A percentile compares a stretch with the other conserved stretches of the same genome.
These are phyloP conservation scores for Corylus heterophylla DNA, from an alignment of 306 rosid genomes.

Conservation along the genomic window DNA sequence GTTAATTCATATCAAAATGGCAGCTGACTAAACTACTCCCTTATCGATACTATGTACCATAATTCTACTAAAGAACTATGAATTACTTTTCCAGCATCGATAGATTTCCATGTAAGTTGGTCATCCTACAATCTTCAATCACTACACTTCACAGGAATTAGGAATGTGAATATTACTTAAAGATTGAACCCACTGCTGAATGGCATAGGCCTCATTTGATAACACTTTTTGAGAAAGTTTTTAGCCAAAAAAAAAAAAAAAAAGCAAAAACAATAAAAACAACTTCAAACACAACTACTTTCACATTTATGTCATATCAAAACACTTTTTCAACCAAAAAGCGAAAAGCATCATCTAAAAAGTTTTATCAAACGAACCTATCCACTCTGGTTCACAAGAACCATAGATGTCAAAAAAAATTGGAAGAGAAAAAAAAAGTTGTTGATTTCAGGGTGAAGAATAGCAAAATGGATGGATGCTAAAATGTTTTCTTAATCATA, in stretches of 20 bases:
- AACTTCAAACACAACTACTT: too few relatives aligned
- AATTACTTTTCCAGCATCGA: not conserved
- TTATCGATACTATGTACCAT: not conserved
- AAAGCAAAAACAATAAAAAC: too few relatives aligned
- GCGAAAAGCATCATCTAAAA: too few relatives aligned
- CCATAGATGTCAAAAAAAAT: not conserved
- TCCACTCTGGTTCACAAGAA: not conserved
- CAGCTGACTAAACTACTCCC: too few relatives aligned
- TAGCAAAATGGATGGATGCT: not conserved
- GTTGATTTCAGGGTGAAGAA: not conserved
- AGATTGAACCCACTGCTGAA: too few relatives aligned
- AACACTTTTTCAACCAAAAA: too few relatives aligned
- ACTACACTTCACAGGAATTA: not conserved
- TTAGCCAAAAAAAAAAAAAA: too few relatives aligned
- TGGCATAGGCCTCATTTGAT: too few relatives aligned
- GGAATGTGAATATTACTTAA: too few relatives aligned
- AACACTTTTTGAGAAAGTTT: too few relatives aligned
- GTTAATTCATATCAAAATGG: too few relatives aligned
- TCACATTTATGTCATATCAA: too few relatives aligned
- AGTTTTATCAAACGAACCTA: not conserved
- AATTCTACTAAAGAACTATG: not conserved
- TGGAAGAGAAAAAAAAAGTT: not conserved
- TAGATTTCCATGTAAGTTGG: not conserved
- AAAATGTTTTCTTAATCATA: slow-evolving; percentile 1
- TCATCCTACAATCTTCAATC: not conserved